Base-by-base conservation (phyloP, 2,329 filamentous ascomycete species). In the Pyricularia pennisetigena region DNA sequence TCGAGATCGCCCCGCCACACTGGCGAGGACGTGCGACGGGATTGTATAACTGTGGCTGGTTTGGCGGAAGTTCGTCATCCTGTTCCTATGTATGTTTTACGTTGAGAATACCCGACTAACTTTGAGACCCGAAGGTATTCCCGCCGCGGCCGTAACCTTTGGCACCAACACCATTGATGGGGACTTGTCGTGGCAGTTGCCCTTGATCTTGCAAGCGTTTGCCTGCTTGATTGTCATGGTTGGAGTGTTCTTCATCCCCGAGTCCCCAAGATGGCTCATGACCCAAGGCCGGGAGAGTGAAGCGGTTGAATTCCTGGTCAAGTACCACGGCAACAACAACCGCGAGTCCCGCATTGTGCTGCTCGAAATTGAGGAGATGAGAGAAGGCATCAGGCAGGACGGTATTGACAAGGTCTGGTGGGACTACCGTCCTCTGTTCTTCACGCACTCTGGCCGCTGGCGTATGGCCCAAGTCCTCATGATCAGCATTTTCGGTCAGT, bases 31-130 rank as follows among this genome's bases (percentile, higher is more conserved):
- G 82, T 64, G 80, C 79, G 72, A 80, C 80, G 23, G 78, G 78
- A 32, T 78, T 85, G 75, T 85, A 84, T 73, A 85, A 85, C 76
- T 83, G 81, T 68, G 82, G 82, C 68, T 84, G 81, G 81, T 84
- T 83, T 67, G 82, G 82, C 59, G 41, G 41, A 32, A 8, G 41
- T 54, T n/a, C 20, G 41, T n/a, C 7, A 54, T 9, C 16, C 41
- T 7, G 20, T 14, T 54, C 41, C 16, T 54, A n/a, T n/a, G 1
- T n/a, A 3, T n/a, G 4, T n/a, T 41, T n/a, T n/a, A 1, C 16
- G 14, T 20, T 41, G 16, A 41, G 12, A 20, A 41, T 32, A 41
- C 35, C 12, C 0, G 35, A 16, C 35, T 41, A 20, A 41, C 54
- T 59, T 59, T 4, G n/a, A 23, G 6, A n/a, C 16, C 5, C 0